A percentile compares a stretch with the other conserved stretches of the same genome.
Evolutionary conservation across 495 filamentous ascomycete species (phyloP).

Genomic region (Sabuloglossum arenarium): DNA sequence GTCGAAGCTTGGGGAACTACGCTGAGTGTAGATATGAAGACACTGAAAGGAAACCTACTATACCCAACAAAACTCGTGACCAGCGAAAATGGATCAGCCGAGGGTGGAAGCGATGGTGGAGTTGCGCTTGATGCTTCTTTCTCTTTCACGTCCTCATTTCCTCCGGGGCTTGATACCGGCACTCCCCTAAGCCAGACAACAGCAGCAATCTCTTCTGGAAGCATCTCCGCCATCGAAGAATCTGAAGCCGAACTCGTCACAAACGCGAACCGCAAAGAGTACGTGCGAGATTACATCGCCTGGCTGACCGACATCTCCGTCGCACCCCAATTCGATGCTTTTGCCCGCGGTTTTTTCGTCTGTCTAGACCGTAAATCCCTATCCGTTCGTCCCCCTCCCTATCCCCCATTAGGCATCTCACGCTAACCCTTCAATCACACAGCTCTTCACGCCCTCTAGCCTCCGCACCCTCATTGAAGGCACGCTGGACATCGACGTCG

Average conservation of each 20-base stretch:
- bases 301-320: conserved; percentile 69
- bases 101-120: not conserved
- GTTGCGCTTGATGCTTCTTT: not conserved
- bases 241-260: conserved; percentile 43
- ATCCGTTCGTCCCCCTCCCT: conserved; percentile 9
- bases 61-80: not conserved
- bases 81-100: not conserved
- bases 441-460: conserved; percentile 44
- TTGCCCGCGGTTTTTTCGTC: conserved; percentile 58
- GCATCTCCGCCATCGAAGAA: conserved; percentile 19
- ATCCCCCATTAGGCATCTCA: not conserved
- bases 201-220: not conserved
- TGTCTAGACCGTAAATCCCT: conserved; percentile 50
- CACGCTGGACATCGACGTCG: conserved; percentile 50
- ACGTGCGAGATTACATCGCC: conserved; percentile 70
- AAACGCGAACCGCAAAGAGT: conserved; percentile 51
- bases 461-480: conserved; percentile 71
- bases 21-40: conserved; percentile 34
- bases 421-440: not conserved
- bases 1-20: conserved; percentile 43
- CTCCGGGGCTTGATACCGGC: not conserved
- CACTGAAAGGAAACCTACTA: conserved; percentile 6
- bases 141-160: not conserved
- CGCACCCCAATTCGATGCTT: conserved; percentile 55
- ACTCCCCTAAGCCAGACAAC: not conserved